Conservation (phyloP, 371 early-diverging fungal species). For the Smittium culicis region DNA sequence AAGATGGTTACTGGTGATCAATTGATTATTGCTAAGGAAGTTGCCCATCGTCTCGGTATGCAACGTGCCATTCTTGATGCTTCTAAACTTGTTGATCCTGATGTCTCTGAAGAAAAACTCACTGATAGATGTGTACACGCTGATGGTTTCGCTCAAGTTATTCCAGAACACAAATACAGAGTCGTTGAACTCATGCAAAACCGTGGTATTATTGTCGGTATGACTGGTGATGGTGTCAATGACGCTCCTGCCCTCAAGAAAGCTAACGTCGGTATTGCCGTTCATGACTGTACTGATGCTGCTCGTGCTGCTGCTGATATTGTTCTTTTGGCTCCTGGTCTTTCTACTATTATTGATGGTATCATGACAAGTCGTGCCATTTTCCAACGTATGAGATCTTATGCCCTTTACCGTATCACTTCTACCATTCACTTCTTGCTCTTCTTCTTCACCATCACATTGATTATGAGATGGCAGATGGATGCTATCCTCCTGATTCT, state of each 20-base stretch:
- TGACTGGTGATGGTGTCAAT: conserved; percentile 89
- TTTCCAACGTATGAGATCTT: conserved; percentile 84
- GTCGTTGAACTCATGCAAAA: conserved; percentile 81
- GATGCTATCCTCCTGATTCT: conserved; percentile 67
- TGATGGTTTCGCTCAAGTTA: conserved; percentile 92
- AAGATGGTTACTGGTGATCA: conserved; percentile 97
- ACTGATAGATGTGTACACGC: conserved; percentile 66
- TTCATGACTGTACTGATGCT: conserved; percentile 81
- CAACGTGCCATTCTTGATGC: conserved; percentile 64
- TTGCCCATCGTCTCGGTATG: conserved; percentile 72
- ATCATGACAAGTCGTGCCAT: conserved; percentile 70
- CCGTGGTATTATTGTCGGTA: conserved; percentile 74
- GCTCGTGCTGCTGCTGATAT: conserved; percentile 92
- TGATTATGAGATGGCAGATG: conserved; percentile 65
- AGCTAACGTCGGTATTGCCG: conserved; percentile 59
- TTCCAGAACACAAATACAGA: conserved; percentile 90
- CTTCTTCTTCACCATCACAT: conserved; percentile 79
- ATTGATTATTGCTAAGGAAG: conserved; percentile 76
- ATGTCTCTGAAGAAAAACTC: conserved; percentile 64
- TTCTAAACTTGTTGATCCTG: conserved; percentile 60
- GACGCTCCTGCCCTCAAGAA: conserved; percentile 82
- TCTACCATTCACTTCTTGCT: conserved; percentile 83
- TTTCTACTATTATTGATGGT: conserved; percentile 79
- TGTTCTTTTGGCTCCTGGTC: conserved; percentile 72
- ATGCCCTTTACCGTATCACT: conserved; percentile 83